Base-by-base conservation (phyloP, 2,329 filamentous ascomycete species). In the Epichloe baconii region DNA sequence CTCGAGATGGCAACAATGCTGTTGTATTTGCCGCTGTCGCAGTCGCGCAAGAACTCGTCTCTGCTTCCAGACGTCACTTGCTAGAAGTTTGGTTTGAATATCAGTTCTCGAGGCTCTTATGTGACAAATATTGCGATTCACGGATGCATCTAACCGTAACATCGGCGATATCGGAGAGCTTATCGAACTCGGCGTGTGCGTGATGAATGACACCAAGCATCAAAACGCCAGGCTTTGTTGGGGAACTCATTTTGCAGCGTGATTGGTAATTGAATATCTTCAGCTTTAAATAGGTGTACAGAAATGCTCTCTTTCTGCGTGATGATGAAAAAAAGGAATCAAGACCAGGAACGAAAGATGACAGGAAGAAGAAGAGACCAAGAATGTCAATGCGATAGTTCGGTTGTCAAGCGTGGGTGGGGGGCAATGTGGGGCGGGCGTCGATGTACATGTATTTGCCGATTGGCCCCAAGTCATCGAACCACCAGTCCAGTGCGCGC, bases 1-100 rank as follows among this genome's bases (percentile, higher is more conserved):
- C 82, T 73, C 62, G 80, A 85, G 21, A 73, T 71, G 34, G 73
- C 79, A 26, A 78, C 63, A 12, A 80, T 72, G 40, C 74, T 76
- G 56, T 83, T 74, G 19, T 83, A 68, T 36, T 68, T 68, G 37
- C 80, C 81, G 43, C 69, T 70, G 53, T 71, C 70, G 64, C 78
- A 81, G 66, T 85, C 79, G 42, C 52, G 52, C 34, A 57, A 36
- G 36, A 56, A 57, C 31, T 55, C 54, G 2, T 55, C 52, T 26
- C 57, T 50, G 17, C 37, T 55, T 17, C 55, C 54, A 10, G 47
- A 51, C 10, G 49, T 54, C 11, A 57, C 44, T 55, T 56, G 51
- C 53, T 57, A 48, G 7, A 44, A 14, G 10, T 31, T 35, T 35
- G 14, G 14, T n/a, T 34, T 3, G 38, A 21, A 15, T 26, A 10